Conservation (phyloP, 139 green algal species). For the Asterochloris sp. region DNA sequence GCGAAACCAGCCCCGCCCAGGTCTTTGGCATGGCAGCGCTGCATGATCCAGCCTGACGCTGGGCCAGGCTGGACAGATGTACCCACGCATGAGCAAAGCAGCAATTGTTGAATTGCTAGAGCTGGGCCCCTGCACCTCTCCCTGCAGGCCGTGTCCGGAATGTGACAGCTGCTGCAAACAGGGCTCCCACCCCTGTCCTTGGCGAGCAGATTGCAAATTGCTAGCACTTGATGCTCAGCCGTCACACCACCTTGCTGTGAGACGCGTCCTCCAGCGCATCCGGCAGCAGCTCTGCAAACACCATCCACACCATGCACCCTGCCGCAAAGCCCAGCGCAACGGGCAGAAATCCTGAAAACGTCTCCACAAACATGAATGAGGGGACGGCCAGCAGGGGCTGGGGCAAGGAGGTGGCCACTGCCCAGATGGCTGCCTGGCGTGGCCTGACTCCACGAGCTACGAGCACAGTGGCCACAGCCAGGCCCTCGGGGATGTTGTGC, state of each 20-base stretch:
- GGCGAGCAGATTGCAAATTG: too few species aligned
- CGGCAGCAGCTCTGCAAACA: conserved; percentile 94
- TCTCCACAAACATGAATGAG: conserved; percentile 92
- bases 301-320: conserved; percentile 99
- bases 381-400: conserved; percentile 90
- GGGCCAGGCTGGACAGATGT: too few species aligned
- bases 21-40: too few species aligned
- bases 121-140: too few species aligned
- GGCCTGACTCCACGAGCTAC: conserved; percentile 72
- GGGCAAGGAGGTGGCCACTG: conserved; percentile 76
- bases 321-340: conserved; percentile 94
- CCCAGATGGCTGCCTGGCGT: conserved; percentile 67
- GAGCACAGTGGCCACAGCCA: conserved; percentile 93
- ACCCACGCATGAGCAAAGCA: not conserved
- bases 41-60: too few species aligned
- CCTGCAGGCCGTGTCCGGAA: not conserved
- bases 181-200: too few species aligned
- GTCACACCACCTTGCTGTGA: conserved; percentile 9
- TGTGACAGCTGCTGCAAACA: not conserved
- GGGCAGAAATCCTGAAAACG: conserved; percentile 84
- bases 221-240: too few species aligned
- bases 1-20: too few species aligned
- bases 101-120: not conserved
- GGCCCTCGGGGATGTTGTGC: conserved; percentile 97
- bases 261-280: conserved; percentile 74